These are phyloP conservation scores for Flaveria brownii DNA, from an alignment of 129 eudicot genomes.

Conservation along the genomic window DNA sequence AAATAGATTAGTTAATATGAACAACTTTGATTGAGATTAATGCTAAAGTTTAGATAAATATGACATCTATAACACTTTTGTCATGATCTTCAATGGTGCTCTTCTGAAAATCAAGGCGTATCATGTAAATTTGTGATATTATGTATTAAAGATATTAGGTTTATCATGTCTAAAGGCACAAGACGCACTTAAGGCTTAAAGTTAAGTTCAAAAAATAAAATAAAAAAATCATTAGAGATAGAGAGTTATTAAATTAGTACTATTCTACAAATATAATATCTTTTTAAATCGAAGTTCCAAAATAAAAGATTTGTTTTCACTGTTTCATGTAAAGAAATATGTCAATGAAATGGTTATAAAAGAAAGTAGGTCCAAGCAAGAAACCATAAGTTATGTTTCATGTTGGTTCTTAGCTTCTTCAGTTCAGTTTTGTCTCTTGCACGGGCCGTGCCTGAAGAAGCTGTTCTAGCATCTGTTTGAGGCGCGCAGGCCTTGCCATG, in stretches of 20 bases:
- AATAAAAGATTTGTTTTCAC: neutral
- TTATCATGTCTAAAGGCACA: too few species aligned
- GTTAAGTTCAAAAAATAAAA: too few species aligned
- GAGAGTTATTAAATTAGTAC: too few species aligned
- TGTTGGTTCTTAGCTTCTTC: too few species aligned
- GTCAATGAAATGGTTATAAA: too few species aligned
- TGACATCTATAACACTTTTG: neutral
- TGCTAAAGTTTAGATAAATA: neutral
- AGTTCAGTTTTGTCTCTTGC: neutral
- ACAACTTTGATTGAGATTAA: neutral
- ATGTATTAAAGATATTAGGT: too few species aligned
- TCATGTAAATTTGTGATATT: too few species aligned
- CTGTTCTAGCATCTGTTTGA: neutral
- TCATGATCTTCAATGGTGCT: neutral
- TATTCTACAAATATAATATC: neutral
- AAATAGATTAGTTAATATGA: neutral
- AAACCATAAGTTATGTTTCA: too few species aligned
- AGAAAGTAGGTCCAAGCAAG: too few species aligned
- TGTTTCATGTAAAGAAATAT: too few species aligned
- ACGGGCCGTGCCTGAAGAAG: neutral
- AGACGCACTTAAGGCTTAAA: too few species aligned
- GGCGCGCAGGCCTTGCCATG: neutral
- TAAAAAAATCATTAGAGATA: too few species aligned
- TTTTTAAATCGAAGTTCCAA: neutral
- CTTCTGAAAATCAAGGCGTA: neutral